phyloP scores from a whole-genome alignment of 768 basidiomycete genomes.

The Leucosporidium creatinivorum region DNA sequence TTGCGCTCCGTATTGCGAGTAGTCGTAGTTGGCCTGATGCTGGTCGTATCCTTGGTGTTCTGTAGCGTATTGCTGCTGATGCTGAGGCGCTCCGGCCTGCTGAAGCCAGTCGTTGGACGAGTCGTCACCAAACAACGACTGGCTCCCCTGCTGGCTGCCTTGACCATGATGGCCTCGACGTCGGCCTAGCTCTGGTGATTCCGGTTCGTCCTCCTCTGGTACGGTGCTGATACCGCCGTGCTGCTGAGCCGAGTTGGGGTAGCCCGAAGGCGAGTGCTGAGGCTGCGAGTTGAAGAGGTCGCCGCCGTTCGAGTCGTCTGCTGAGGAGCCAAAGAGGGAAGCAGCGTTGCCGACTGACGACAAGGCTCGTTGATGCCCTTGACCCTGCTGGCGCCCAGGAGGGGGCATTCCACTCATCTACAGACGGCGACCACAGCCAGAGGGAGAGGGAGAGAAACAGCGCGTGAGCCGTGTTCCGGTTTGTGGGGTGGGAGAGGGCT shows the following conservation, averaged over 20 bases:
- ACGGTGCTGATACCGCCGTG: constrained; percentile 23
- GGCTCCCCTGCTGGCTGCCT: neutral
- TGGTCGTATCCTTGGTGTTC: constrained; percentile 3
- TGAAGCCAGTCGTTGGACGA: neutral
- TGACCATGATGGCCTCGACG: constrained; percentile 1
- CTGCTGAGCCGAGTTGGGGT: neutral
- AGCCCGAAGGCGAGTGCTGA: neutral
- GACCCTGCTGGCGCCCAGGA: too few relatives aligned
- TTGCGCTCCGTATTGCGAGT: neutral
- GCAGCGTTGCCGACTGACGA: neutral
- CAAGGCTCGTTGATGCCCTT: neutral
- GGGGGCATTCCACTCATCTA: too few relatives aligned
- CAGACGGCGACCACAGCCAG: too few relatives aligned
- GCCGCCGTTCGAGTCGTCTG: neutral
- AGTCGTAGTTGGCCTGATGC: neutral
- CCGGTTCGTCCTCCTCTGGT: constrained; percentile 25
- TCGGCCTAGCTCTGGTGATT: constrained; percentile 15
- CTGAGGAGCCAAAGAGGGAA: neutral
- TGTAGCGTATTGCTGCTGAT: neutral
- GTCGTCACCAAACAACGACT: neutral
- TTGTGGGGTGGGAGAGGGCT: too few relatives aligned
- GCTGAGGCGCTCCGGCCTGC: neutral
- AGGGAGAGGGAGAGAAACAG: too few relatives aligned
- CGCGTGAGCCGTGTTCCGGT: too few relatives aligned
- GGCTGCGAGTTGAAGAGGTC: neutral